Conservation (phyloP, 202 grass and related monocot species). For the Digitaria exilis region DNA sequence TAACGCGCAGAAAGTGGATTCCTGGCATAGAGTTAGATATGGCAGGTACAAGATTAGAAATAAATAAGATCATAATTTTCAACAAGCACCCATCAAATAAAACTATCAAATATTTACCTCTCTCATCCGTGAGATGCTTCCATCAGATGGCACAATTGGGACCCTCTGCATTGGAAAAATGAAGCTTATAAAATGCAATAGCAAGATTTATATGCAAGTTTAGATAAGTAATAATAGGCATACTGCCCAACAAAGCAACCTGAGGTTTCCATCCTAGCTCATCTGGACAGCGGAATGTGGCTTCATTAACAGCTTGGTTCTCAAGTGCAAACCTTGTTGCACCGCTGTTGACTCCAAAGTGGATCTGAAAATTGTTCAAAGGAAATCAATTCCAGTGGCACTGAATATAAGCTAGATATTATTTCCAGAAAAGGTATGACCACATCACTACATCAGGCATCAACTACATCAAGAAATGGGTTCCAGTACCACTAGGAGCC, state of each 20-base stretch:
- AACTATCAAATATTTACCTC: slow-evolving; percentile 56
- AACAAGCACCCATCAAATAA: slow-evolving; percentile 26
- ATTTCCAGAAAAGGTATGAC: background rate
- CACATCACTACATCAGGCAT: slow-evolving; percentile 3
- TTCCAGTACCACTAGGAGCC: background rate
- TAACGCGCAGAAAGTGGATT: background rate
- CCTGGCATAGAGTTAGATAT: background rate
- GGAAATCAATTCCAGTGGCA: slow-evolving; percentile 11
- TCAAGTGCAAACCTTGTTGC: slow-evolving; percentile 86
- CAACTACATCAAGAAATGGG: background rate
- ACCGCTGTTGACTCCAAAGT: slow-evolving; percentile 95
- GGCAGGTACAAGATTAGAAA: background rate
- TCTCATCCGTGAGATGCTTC: slow-evolving; percentile 70
- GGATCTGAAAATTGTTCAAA: slow-evolving; percentile 56
- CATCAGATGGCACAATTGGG: slow-evolving; percentile 80
- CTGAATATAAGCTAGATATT: slow-evolving; percentile 9
- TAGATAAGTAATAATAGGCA: background rate
- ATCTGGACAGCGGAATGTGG: slow-evolving; percentile 96
- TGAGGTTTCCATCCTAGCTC: slow-evolving; percentile 99
- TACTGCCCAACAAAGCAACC: slow-evolving; percentile 45
- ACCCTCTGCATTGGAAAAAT: slow-evolving; percentile 64
- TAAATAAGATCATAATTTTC: background rate
- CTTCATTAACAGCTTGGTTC: slow-evolving; percentile 95
- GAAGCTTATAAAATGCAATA: slow-evolving; percentile 33
- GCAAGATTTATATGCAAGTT: background rate